Evolutionary conservation across 257 asterid genomes (phyloP).

Genomic region (Fraxinus americana): DNA sequence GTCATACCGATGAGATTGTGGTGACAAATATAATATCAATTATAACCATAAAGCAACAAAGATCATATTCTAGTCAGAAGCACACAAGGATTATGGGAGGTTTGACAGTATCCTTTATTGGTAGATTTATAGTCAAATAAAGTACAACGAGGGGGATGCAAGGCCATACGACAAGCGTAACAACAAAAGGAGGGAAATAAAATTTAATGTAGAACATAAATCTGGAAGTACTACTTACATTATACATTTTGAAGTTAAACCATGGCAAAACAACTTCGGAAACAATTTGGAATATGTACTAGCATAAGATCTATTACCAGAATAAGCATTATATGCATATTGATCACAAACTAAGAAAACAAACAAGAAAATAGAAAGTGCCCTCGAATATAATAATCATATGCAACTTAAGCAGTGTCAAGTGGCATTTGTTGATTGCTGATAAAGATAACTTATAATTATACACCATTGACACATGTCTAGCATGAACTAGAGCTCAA

Average conservation of each 20-base stretch:
- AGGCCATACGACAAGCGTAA: not conserved
- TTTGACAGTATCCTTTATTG: not conserved
- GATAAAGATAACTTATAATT: not conserved
- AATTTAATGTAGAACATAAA: too few species aligned
- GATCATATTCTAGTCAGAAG: not conserved
- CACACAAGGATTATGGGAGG: not conserved
- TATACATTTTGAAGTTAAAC: not conserved
- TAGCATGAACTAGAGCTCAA: not conserved
- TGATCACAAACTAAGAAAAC: not conserved
- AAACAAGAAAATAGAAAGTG: not conserved
- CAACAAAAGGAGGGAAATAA: too few species aligned
- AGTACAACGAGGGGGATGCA: not conserved
- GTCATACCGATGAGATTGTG: too few species aligned
- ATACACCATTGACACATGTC: not conserved
- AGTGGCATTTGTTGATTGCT: not conserved
- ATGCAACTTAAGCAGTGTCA: not conserved
- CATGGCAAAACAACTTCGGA: not conserved
- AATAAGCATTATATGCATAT: constrained; percentile 7
- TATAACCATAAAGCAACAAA: not conserved
- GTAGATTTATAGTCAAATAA: not conserved
- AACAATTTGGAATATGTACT: not conserved
- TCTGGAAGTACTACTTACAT: not conserved
- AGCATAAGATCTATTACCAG: not conserved
- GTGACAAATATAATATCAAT: not conserved
- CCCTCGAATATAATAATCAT: not conserved